Base-by-base conservation (phyloP, 129 eudicot species). In the Saposhnikovia divaricata region DNA sequence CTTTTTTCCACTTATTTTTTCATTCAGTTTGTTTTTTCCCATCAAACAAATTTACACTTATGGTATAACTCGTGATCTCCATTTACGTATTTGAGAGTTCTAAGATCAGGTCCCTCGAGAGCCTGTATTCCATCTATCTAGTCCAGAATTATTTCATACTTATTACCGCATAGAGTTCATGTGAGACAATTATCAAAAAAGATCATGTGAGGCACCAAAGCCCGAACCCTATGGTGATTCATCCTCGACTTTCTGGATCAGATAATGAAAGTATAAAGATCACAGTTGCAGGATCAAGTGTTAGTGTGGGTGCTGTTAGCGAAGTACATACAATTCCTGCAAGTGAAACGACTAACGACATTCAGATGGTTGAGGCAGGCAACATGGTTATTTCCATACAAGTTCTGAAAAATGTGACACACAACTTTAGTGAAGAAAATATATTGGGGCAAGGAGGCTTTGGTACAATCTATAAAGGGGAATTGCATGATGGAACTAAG, bases 361-460 rank as follows among this genome's bases (percentile, higher is more conserved):
- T 96, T 81, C 99, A 96, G 73, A 96, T 96, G 99, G 99, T 89
- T 45, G 99, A 96, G 72, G 93, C 96, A 5, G 98, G 96, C 27
- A 96, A 92, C 81, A 96, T 96, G 97, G 96, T 92, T 50, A 92
- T 96, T 72, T 96, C 99, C 51, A 96, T 96, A 38, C 99, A 96
- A 88, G 99, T 96, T 57, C 83, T 96, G 46, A 96, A 79, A 81
- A 89, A 83, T 5, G 99, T 96, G 87, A 96, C 99, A 8, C 79
- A 90, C 65, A 92, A 90, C 81, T 96, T 96, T 74, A 89, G 96
- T 28, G 77, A 88, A 78, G 91, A 84, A 16, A 96, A 96, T 76
- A 86, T 96, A 37, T 78, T 96, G 69, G 99, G 99, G 1, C 96
- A 83, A 82, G 99, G 99, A 31, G 99, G 99, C 1, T 96, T 96